A percentile compares a stretch with the other conserved stretches of the same genome.
phyloP scores from a whole-genome alignment of 164 flowering plant genomes.

The Magnolia sinica region DNA sequence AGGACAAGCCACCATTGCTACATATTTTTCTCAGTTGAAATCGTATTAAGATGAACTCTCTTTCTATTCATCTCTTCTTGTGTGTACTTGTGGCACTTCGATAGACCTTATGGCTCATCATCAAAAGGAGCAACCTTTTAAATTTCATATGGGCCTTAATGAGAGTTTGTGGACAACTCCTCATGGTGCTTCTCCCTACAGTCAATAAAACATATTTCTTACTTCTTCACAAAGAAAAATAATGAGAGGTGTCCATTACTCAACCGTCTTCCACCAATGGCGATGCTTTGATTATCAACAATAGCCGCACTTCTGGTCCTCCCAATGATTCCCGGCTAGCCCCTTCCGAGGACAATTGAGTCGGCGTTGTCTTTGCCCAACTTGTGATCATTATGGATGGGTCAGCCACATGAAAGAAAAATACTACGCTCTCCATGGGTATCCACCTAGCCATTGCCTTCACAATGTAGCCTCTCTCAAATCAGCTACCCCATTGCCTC shows the following conservation, averaged over 20 bases:
- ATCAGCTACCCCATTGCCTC: neutral
- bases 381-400: neutral
- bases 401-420: neutral
- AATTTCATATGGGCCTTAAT: no score
- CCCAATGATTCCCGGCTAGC: neutral
- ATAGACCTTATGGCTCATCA: no score
- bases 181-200: neutral
- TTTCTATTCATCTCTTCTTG: no score
- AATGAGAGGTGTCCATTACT: neutral
- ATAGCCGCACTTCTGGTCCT: neutral
- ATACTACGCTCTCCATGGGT: neutral
- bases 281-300: neutral
- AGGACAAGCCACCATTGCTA: neutral
- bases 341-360: no score
- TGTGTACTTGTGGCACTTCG: no score
- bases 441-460: neutral
- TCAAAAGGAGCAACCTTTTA: no score
- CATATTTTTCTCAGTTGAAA: no score
- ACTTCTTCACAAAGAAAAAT: neutral
- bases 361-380: neutral
- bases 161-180: neutral
- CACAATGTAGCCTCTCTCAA: neutral
- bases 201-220: neutral
- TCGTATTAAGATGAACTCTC: no score
- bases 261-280: no score